Evolutionary conservation across 1,284 basidiomycete genomes (phyloP), one percentile per base, ranked within the genome.

Genomic region (Phellopilus nigrolimitatus): DNA sequence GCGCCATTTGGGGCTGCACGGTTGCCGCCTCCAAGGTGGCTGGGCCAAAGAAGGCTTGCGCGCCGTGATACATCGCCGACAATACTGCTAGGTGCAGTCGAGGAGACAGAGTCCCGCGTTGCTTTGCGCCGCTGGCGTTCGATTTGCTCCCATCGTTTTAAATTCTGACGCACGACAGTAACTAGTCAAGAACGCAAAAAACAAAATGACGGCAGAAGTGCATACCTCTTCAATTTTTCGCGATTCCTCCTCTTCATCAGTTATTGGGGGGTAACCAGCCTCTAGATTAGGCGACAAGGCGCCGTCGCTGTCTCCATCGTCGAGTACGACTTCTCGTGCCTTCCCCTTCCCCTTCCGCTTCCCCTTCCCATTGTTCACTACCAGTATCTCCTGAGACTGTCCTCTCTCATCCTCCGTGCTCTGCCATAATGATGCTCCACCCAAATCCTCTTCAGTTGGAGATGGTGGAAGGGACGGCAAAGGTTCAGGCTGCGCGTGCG

Each of bases 121-220:
- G 72, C 70, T 65, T 78, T 84, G 66, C 84, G 76, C 55, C 84
- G 75, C 59, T 80, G 78, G 28, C 83, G 76, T 62, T 90, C 87
- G 30, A 77, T 77, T 39, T 78, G 66, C 57, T 90, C 87, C 88
- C 86, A 89, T 36, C 75, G 75, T 54, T 75, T 73, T 17, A 90
- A 71, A 55, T 79, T 90, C 87, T 90, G 57, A 50, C 41, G 13
- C 17, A n/a, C n/a, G n/a, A 30, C 9, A 24, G 21, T 13, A 13
- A 5, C 28, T 12, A 17, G 34, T 39, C 28, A 4, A 6, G 19
- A 25, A 28, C 6, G 28, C 50, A 53, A 34, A 46, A 22, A 22
- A 42, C 41, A 38, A 40, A 39, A 39, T 19, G n/a, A n/a, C n/a
- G n/a, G n/a, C n/a, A n/a, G n/a, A 24, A 41, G 9, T 15, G 64